Evolutionary conservation across 1,284 basidiomycete genomes (phyloP), one percentile per base, ranked within the genome.

Genomic region (Sporisorium sorghi): DNA sequence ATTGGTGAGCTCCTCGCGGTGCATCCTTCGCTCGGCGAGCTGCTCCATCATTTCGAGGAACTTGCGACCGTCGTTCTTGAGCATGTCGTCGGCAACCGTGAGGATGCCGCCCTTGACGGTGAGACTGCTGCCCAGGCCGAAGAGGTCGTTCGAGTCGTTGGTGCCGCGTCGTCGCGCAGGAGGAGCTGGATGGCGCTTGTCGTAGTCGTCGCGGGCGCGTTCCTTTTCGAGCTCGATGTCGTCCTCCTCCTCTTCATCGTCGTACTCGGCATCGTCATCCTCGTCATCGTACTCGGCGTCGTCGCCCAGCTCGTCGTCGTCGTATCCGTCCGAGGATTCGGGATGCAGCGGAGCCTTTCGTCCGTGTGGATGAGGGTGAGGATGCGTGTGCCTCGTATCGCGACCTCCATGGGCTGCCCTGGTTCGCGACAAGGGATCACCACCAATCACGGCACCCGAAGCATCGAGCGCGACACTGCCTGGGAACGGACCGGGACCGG

Each of bases 1-100:
- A 21, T 40, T 54, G 33, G 60, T 70, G 91, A 7, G 93, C 91
- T 83, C 93, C 82, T 97, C 95, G 5, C 96, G 89, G 74, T 92
- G 91, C 88, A 95, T 93, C 44, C 94, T 90, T 64, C 93, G 90
- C 84, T 98, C 94, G 0, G 96, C 95, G 35, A 99, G 89, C 86
- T 97, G 94, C 86, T 99, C 96, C 96, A 99, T 99, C 96, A 99
- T 99, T 87, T 99, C 95, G 80, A 99, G 87, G 87, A 99, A 98
- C 87, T 97, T 98, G 81, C 94, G 93, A 3, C 94, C 96, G 82
- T 99, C 95, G 83, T 98, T 98, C 88, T 97, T 97, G 78, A 98
- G 88, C 54, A 99, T 89, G 87, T 99, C 96, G 83, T 99, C 96
- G 52, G 96, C 96, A 53, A 99, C 96, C n/a, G 97, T 98, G 61